Percentiles rank a stretch among this genome's conserved stretches.
phyloP scores from a whole-genome alignment of 2,329 filamentous ascomycete species.

The Sarocladium oryzae region DNA sequence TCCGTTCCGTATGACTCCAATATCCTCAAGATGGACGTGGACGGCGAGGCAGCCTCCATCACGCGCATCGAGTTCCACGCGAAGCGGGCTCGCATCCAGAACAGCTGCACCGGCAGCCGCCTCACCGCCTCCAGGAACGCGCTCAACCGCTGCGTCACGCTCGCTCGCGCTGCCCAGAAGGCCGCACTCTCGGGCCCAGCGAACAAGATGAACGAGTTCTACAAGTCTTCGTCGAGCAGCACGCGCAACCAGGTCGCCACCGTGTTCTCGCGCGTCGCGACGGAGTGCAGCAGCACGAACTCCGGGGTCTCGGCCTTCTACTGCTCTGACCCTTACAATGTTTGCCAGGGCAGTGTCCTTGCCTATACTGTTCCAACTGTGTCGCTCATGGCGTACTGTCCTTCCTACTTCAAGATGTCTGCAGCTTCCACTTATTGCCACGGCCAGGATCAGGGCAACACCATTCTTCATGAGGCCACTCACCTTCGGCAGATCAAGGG shows the following conservation, averaged over 20 bases:
- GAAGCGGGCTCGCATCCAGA: constrained; percentile 42
- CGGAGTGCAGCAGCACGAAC: constrained; percentile 46
- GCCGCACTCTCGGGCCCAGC: constrained; percentile 38
- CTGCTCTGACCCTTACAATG: constrained; percentile 50
- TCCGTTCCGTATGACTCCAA: constrained; percentile 49
- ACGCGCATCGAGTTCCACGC: constrained; percentile 36
- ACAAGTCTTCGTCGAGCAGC: constrained; percentile 47
- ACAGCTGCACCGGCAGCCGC: constrained; percentile 42
- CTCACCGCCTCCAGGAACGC: constrained; percentile 34
- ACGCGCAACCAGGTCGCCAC: constrained; percentile 43
- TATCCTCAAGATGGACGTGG: constrained; percentile 46
- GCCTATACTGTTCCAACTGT: constrained; percentile 53
- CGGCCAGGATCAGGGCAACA: constrained; percentile 58
- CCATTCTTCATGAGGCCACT: constrained; percentile 59
- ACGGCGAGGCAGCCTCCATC: constrained; percentile 43
- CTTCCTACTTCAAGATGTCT: constrained; percentile 51
- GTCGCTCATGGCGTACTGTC: constrained; percentile 56
- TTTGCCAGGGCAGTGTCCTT: constrained; percentile 44
- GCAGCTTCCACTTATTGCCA: constrained; percentile 47
- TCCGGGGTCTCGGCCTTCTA: constrained; percentile 45
- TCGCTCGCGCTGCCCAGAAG: constrained; percentile 32
- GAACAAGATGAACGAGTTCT: constrained; percentile 54
- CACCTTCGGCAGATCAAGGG: constrained; percentile 51
- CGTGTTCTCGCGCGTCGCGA: constrained; percentile 44
- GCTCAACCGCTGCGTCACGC: constrained; percentile 41